Base-by-base conservation (phyloP, 768 basidiomycete species). In the Kwoniella dejecticola region DNA sequence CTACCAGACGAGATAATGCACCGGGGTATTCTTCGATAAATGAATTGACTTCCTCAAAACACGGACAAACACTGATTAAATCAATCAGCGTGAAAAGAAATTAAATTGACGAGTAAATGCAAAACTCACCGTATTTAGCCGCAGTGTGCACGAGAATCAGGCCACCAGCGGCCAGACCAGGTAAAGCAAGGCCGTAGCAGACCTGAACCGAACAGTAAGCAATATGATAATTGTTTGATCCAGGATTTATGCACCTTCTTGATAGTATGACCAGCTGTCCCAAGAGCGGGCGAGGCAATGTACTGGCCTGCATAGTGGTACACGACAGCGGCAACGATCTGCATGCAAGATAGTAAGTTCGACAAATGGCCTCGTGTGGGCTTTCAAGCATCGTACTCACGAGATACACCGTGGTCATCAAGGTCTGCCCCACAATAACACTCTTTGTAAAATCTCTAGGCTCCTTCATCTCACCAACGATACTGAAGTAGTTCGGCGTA, bases 401-500 rank as follows among this genome's bases (percentile, higher is more conserved):
- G 19, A 70, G 52, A 45, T 74, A 74, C 0, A 65, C 52, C 19
- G 60, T 56, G 3, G 69, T 77, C 46, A 75, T 66, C 58, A 78
- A 64, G 7, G 57, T 49, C 60, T 76, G 72, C 33, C 68, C 72
- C 5, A 66, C 52, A 45, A 75, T 53, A 45, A 79, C 62, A 24
- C 71, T 64, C 58, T 70, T 74, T 42, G 69, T 76, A 70, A 73
- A 80, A 55, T 77, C 68, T 30, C 62, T 67, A 3, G 73, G 77
- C 50, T 74, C 57, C 30, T 66, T 57, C 79, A 81, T 79, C 65
- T 81, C 80, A 19, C 77, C 75, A 30, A 74, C 68, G 42, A 79
- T 60, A 21, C 46, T 50, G 47, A 69, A 57, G 38, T 69, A 69
- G 17, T 62, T 67, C 2, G 72, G 67, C 6, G 60, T 70, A 8